phyloP scores from a whole-genome alignment of 2,329 filamentous ascomycete genomes.

The Cryoendolithus antarcticus region DNA sequence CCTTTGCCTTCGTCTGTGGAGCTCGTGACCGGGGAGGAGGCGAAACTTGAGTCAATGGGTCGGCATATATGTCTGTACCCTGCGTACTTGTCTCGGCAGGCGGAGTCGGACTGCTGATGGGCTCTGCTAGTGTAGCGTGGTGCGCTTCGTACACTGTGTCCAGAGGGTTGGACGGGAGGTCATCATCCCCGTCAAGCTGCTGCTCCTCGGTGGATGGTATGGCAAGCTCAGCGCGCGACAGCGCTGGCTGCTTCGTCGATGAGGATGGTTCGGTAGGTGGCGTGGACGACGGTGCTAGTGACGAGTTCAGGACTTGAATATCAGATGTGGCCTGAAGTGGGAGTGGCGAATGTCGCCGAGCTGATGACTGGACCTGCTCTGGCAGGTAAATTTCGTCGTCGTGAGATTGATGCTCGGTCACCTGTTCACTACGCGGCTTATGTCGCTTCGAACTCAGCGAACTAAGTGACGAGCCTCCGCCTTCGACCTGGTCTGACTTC shows the following conservation, averaged over 20 bases:
- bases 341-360: slow-evolving; percentile 10
- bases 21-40: slow-evolving; percentile 8
- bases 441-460: slow-evolving; percentile 12
- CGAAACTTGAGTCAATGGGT: slow-evolving; percentile 15
- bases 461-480: slow-evolving; percentile 9
- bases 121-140: slow-evolving; percentile 33
- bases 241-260: too few species aligned
- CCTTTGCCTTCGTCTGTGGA: slow-evolving; percentile 12
- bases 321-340: slow-evolving; percentile 12
- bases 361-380: slow-evolving; percentile 8
- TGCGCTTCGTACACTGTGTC: slow-evolving; percentile 17
- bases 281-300: slow-evolving; percentile 21
- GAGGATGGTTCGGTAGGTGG: slow-evolving; percentile 14
- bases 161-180: slow-evolving; percentile 5
- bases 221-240: slow-evolving; percentile 1
- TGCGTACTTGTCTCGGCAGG: slow-evolving; percentile 6
- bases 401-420: neutral
- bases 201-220: slow-evolving; percentile 20
- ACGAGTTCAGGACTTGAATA: slow-evolving; percentile 20
- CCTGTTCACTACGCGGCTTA: slow-evolving; percentile 5
- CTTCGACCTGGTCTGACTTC: slow-evolving; percentile 13
- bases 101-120: slow-evolving; percentile 26
- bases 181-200: slow-evolving; percentile 13
- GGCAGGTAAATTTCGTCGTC: slow-evolving; percentile 5
- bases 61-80: slow-evolving; percentile 6